phyloP scores from a whole-genome alignment of 2,329 filamentous ascomycete genomes.

The Penicillium brevicompactum region DNA sequence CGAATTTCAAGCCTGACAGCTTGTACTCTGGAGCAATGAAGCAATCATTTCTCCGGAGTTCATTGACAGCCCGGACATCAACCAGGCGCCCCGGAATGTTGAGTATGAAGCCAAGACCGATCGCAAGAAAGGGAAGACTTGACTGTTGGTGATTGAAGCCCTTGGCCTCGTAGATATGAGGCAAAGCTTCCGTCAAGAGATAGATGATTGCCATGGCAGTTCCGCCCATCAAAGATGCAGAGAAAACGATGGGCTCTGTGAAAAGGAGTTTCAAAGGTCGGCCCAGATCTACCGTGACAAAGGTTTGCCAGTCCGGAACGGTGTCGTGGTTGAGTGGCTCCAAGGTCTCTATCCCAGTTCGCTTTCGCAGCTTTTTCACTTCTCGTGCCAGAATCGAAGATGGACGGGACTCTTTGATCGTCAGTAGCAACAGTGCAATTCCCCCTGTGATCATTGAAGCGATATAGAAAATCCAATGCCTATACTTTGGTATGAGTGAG shows the following conservation, averaged over 20 bases:
- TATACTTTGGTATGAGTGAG: slow-evolving; percentile 12
- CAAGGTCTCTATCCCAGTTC: slow-evolving; percentile 28
- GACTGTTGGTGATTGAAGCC: slow-evolving; percentile 35
- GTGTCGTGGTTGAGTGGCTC: slow-evolving; percentile 41
- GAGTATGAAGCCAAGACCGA: slow-evolving; percentile 37
- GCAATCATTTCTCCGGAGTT: neutral
- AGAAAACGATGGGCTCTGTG: slow-evolving; percentile 49
- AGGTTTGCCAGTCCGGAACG: slow-evolving; percentile 35
- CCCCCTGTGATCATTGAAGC: slow-evolving; percentile 39
- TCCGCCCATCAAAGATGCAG: slow-evolving; percentile 43
- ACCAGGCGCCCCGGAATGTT: neutral
- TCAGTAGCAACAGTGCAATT: slow-evolving; percentile 36
- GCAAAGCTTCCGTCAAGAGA: slow-evolving; percentile 41
- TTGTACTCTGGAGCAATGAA: neutral
- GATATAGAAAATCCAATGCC: slow-evolving; percentile 49
- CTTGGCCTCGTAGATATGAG: slow-evolving; percentile 41
- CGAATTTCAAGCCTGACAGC: neutral
- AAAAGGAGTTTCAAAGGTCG: slow-evolving; percentile 44
- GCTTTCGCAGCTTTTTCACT: slow-evolving; percentile 28
- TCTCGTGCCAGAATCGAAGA: slow-evolving; percentile 41
- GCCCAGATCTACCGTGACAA: slow-evolving; percentile 39
- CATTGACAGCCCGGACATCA: neutral
- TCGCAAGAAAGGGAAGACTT: slow-evolving; percentile 44
- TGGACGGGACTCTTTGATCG: slow-evolving; percentile 47
- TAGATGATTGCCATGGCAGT: slow-evolving; percentile 49